Conservation (phyloP, 176 grass and related monocot species). For the Oryza longistaminata region DNA sequence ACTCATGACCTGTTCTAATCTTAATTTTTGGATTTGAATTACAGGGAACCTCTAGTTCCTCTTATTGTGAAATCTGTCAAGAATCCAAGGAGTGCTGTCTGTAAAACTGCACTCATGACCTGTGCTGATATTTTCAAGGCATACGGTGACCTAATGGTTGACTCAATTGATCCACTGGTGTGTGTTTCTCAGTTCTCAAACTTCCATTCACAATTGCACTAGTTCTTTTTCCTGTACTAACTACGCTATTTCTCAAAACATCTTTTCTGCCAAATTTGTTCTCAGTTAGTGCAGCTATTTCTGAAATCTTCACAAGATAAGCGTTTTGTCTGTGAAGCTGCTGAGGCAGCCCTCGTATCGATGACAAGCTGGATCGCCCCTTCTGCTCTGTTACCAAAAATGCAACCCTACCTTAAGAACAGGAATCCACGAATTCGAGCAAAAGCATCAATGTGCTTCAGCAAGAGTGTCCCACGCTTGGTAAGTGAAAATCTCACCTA, state of each 20-base stretch:
- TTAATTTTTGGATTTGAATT: slow-evolving; percentile 37
- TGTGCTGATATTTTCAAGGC: slow-evolving; percentile 88
- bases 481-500: slow-evolving; percentile 59
- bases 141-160: slow-evolving; percentile 71
- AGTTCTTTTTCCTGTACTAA: slow-evolving; percentile 13
- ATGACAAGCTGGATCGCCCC: slow-evolving; percentile 88
- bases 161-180: slow-evolving; percentile 85
- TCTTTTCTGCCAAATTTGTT: slow-evolving; percentile 31
- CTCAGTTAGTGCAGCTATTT: slow-evolving; percentile 86
- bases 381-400: slow-evolving; percentile 68
- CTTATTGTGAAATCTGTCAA: slow-evolving; percentile 93
- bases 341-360: slow-evolving; percentile 71
- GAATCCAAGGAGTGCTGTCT: slow-evolving; percentile 97
- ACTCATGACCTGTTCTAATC: slow-evolving; percentile 86
- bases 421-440: slow-evolving; percentile 90
- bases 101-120: slow-evolving; percentile 95
- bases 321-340: slow-evolving; percentile 95
- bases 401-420: slow-evolving; percentile 82
- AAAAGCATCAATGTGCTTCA: slow-evolving; percentile 90
- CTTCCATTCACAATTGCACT: background rate
- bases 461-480: slow-evolving; percentile 78
- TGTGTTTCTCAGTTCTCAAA: slow-evolving; percentile 37
- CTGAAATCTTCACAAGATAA: slow-evolving; percentile 99
- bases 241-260: slow-evolving; percentile 12
- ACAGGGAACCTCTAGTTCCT: slow-evolving; percentile 68